Evolutionary conservation across 495 filamentous ascomycete species (phyloP), one percentile per base, ranked within the genome.

Genomic region (Aspergillus ostianus): DNA sequence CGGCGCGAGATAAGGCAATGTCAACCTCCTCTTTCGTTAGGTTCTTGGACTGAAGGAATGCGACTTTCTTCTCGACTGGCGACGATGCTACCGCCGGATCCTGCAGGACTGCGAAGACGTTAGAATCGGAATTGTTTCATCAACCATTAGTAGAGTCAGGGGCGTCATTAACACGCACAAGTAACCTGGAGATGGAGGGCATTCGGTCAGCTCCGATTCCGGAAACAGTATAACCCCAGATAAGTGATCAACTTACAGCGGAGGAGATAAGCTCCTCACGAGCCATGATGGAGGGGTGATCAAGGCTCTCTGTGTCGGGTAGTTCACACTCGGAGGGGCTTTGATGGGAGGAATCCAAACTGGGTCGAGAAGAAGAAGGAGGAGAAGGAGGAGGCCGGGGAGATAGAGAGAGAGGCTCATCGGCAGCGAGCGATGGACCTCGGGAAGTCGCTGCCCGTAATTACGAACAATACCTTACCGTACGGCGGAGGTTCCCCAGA

Each of bases 1-100:
- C 84, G 45, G 83, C 85, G 61, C 93, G 84, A 46, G 90, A 85
- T 56, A 99, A 83, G 19, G 94, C 89, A 41, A 85, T 76, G 68
- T 92, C 90, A 58, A 99, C 87, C 74, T 99, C 94, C 73, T 98
- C 92, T 73, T 92, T 90, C 3, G 93, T 97, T 17, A 99, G 82
- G 69, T 98, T 97, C 74, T 99, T 99, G 0, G 93, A 96, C 70
- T 93, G 89, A 19, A 99, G 82, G 64, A 99, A 99, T 15, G 92
- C 88, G 56, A 97, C 80, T 57, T 90, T 84, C 75, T 95, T 97
- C 63, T 98, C 95, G 56, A 96, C 77, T n/a, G 95, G 88, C 1
- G 93, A 91, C 3, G 85, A 83, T n/a, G 90, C 84, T 54, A 98
- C 92, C 44, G 87, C 91, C 10, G 94, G 92, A 70, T 99, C 93